Evolutionary conservation across 2,329 filamentous ascomycete species (phyloP), one percentile per base, ranked within the genome.

Genomic region (Botrytis pseudocinerea): DNA sequence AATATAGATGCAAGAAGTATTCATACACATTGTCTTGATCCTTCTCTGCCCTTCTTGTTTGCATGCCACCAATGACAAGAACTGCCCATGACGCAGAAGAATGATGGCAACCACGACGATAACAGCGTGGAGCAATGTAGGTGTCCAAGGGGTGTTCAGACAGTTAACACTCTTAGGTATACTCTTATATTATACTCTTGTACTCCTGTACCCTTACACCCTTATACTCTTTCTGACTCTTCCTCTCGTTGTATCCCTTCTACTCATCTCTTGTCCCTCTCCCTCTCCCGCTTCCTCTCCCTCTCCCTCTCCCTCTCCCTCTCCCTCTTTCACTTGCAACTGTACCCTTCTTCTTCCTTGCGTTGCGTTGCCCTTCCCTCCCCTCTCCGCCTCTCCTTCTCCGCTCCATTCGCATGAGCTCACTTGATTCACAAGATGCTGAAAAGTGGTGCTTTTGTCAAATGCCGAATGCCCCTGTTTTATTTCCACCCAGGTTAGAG

Each of bases 401-500:
- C 28, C n/a, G 8, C 38, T 32, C n/a, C 40, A 64, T 64, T 22
- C 40, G 44, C 14, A 32, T 64, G 61, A 46, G 40, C 61, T 46
- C 61, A 64, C 40, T 64, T 44, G 61, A 44, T 46, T 32, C n/a
- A 32, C 9, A n/a, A 25, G n/a, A 46, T 32, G n/a, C 20, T 64
- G 40, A 64, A 64, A 64, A 64, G 62, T 64, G 62, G 62, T 64
- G 62, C 62, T 38, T 14, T 25, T 5, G 12, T 57, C 61, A 20
- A 46, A 32, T 64, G 38, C 61, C 61, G 42, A 64, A 64, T 46
- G 62, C 42, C 62, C 62, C 62, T 64, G 62, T 64, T 46, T 46
- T 64, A 44, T 46, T 64, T 64, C 28, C 62, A 64, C 42, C 62
- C 62, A 62, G 69, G 69, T 62, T 70, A 70, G 38, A 51, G 69